Evolutionary conservation across 2,329 filamentous ascomycete genomes (phyloP).

Genomic region (Dothiorella sarmentorum): DNA sequence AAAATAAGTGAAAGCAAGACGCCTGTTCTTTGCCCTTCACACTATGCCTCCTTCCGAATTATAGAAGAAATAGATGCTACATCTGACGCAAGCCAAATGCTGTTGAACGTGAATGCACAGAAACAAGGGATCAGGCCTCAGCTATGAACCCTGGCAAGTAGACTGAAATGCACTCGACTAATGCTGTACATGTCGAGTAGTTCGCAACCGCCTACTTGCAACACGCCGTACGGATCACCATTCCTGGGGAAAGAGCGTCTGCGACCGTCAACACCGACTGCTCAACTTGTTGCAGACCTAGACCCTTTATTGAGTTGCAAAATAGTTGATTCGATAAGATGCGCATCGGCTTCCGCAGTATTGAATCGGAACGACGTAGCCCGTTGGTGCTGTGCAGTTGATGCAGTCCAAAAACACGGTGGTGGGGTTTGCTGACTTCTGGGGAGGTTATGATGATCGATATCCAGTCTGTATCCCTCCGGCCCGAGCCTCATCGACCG

Average conservation of each 20-base stretch:
- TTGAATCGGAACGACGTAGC: not conserved
- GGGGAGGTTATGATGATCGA: not conserved
- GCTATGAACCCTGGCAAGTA: not conserved
- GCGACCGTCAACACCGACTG: not conserved
- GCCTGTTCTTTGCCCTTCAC: not conserved
- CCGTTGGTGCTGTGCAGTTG: not conserved
- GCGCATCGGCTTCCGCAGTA: not conserved
- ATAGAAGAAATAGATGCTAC: not conserved
- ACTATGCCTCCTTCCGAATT: not conserved
- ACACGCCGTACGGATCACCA: not conserved
- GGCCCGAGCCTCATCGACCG: not conserved
- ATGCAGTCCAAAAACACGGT: not conserved
- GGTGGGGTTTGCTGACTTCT: not conserved
- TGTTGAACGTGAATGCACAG: not conserved
- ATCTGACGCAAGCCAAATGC: not conserved
- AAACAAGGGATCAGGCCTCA: not conserved
- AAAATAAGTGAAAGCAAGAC: constrained; percentile 8
- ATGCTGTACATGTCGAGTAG: not conserved
- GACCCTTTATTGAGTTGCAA: not conserved
- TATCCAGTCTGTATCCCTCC: not conserved
- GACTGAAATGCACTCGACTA: not conserved
- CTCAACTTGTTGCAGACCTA: not conserved
- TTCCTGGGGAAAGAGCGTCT: not conserved
- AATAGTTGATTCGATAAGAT: not conserved
- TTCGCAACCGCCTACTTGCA: too few species aligned